These are phyloP conservation scores for Fusarium chlamydosporum DNA, from an alignment of 2,329 filamentous ascomycete genomes.

Conservation along the genomic window DNA sequence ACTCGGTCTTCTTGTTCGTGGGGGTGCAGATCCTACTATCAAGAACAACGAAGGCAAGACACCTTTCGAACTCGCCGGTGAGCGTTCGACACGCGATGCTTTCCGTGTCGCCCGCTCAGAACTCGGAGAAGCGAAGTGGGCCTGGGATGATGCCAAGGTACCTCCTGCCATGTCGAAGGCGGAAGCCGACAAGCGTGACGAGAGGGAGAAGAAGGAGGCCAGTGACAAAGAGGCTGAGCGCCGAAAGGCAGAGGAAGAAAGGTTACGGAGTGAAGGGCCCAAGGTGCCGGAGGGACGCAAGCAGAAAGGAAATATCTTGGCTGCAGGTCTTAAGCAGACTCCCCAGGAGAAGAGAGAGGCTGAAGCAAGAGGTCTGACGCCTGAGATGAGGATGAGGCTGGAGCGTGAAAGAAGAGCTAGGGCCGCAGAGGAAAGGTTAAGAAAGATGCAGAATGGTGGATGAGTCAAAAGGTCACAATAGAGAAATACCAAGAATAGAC, in stretches of 20 bases:
- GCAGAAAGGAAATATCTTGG: constrained; percentile 65
- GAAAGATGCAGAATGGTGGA: constrained; percentile 64
- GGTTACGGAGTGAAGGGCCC: constrained; percentile 76
- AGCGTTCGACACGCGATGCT: constrained; percentile 87
- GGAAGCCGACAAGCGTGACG: constrained; percentile 78
- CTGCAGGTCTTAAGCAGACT: constrained; percentile 74
- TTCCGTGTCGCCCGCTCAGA: constrained; percentile 90
- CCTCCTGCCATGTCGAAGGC: constrained; percentile 77
- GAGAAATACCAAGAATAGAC: constrained; percentile 10
- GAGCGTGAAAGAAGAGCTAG: constrained; percentile 91
- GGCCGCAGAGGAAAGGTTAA: constrained; percentile 90
- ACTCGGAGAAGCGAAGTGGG: constrained; percentile 80
- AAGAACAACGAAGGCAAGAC: constrained; percentile 83
- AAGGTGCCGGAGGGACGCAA: constrained; percentile 66
- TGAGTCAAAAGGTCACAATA: constrained; percentile 21
- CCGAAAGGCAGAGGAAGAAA: constrained; percentile 80
- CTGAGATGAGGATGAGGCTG: constrained; percentile 85
- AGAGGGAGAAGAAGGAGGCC: constrained; percentile 77
- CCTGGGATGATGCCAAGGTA: constrained; percentile 83
- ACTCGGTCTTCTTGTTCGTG: constrained; percentile 80
- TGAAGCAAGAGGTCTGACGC: constrained; percentile 85
- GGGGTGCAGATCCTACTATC: constrained; percentile 78
- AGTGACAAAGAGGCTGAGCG: constrained; percentile 78
- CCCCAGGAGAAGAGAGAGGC: constrained; percentile 86
- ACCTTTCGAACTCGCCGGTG: constrained; percentile 87